A percentile compares a stretch with the other conserved stretches of the same genome.
These are phyloP conservation scores for Camelina laxa DNA, from an alignment of 345 rosid species.

Conservation along the genomic window DNA sequence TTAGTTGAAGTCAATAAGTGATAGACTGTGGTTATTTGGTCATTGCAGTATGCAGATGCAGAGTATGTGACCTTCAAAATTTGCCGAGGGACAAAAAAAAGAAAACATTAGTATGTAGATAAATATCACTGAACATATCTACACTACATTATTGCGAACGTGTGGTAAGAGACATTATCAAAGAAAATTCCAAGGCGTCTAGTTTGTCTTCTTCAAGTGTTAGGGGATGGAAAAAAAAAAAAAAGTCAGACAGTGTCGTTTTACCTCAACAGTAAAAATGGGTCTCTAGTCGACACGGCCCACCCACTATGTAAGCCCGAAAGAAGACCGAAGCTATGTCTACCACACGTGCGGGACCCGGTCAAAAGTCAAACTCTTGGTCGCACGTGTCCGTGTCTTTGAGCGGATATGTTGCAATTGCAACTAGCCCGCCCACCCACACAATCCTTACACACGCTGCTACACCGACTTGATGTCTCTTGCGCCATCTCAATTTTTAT, in stretches of 20 bases:
- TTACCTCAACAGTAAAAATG: background rate
- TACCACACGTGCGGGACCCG: constrained; percentile 37
- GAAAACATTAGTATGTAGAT: background rate
- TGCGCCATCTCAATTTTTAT: constrained; percentile 15
- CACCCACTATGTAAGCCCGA: constrained; percentile 27
- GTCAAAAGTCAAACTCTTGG: constrained; percentile 30
- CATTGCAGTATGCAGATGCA: background rate
- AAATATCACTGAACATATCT: background rate
- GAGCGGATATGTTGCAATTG: constrained; percentile 19
- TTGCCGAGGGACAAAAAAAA: background rate
- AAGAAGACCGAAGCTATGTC: constrained; percentile 37
- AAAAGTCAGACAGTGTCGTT: background rate
- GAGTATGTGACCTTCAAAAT: background rate
- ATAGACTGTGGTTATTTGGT: background rate
- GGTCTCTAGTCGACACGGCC: background rate
- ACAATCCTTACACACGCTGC: background rate
- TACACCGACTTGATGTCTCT: constrained; percentile 28
- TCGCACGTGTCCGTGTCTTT: constrained; percentile 36
- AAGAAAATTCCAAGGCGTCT: background rate
- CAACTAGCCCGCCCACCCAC: background rate
- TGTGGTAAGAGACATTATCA: background rate
- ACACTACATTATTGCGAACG: background rate
- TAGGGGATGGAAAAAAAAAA: no score
- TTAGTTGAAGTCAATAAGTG: background rate
- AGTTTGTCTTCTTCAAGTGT: constrained; percentile 8